phyloP scores from a whole-genome alignment of 163 green algal species.

The Chloromonas sp. region DNA sequence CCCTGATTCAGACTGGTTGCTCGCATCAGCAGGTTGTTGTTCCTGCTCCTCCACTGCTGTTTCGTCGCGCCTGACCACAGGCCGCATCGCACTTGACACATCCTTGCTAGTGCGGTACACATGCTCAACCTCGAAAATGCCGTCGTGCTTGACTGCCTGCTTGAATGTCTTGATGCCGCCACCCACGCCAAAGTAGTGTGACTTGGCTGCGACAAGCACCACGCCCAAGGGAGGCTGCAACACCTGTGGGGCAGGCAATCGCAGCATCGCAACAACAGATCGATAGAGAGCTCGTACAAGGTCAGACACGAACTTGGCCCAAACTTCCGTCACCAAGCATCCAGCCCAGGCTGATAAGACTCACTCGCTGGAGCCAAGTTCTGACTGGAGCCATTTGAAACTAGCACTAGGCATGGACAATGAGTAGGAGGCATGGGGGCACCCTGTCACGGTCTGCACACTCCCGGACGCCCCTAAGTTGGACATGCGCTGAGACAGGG shows the following conservation, averaged over 20 bases:
- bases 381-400: no score
- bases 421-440: no score
- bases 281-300: no score
- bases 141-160: slow-evolving; percentile 19
- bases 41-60: neutral
- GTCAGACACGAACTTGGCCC: no score
- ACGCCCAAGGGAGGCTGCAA: slow-evolving; percentile 64
- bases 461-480: no score
- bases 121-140: slow-evolving; percentile 28
- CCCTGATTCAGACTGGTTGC: neutral
- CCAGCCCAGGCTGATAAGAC: no score
- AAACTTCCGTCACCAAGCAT: no score
- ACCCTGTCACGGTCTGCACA: no score
- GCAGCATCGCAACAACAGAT: no score
- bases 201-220: slow-evolving; percentile 81
- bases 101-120: slow-evolving; percentile 6
- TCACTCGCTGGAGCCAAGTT: no score
- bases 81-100: neutral
- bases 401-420: no score
- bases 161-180: slow-evolving; percentile 47
- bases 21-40: neutral
- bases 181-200: slow-evolving; percentile 94
- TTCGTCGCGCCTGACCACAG: neutral
- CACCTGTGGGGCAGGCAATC: slow-evolving; percentile 32
- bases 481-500: no score